Evolutionary conservation across 2,329 filamentous ascomycete genomes (phyloP), one percentile per base, ranked within the genome.

Genomic region (Claviceps fusiformis): DNA sequence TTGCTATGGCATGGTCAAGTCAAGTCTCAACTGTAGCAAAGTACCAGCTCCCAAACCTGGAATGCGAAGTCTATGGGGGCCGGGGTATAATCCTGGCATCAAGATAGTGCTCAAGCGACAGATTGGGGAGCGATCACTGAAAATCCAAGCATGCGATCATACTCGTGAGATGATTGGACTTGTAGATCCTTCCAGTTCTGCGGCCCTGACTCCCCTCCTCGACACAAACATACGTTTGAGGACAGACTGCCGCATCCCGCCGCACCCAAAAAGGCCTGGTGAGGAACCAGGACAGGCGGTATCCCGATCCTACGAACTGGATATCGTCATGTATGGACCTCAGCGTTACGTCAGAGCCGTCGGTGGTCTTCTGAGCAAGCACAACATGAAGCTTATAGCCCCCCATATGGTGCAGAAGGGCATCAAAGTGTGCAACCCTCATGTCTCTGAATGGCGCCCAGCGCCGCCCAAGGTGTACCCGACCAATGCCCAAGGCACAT

Each of bases 251-350:
- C 82, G 84, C 58, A 82, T 95, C 13, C 80, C 85, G 8, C 74
- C 81, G 6, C 81, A 89, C 47, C 79, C 75, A 46, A 86, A 81
- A 63, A 72, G 74, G 51, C 71, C 74, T 0, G 77, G 76, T n/a
- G 88, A 96, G 62, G 72, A 75, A 41, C 74, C 80, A 17, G 87
- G 89, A 41, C 72, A 79, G 54, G 67, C 75, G 0, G 80, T 79
- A 3, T 89, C 87, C 1, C 72, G 75, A 24, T 69, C 74, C 2
- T 83, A 86, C 57, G 74, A 74, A 13, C 74, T 92, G 31, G 82
- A 87, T 27, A 73, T 95, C 31, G 88, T 89, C 61, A 66, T 97
- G 8, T 96, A 93, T 63, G 89, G 89, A 0, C 84, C 87, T 7
- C 76, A 83, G 43, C 84, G 81, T 56, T 78, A 80, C 58, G 83